Base-by-base conservation (phyloP, 2,329 filamentous ascomycete species). In the Ophiostoma tasmaniense region DNA sequence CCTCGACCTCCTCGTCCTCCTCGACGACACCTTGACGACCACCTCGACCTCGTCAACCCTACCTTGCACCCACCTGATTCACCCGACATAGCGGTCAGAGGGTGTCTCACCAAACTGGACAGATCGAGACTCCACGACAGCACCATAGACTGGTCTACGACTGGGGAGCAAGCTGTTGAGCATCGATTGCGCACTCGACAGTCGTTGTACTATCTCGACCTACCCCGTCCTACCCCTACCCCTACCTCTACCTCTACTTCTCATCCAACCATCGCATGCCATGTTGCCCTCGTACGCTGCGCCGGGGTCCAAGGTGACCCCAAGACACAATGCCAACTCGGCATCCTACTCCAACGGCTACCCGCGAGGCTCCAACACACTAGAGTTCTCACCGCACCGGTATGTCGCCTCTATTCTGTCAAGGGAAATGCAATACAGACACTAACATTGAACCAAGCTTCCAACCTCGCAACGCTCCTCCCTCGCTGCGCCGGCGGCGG, bases 301-400 rank as follows among this genome's bases (percentile, higher is more conserved):
- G 70, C 80, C 81, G 74, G 79, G 80, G 77, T 81, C 80, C 78
- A 88, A 87, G 82, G 90, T 90, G 87, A 93, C 95, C 88, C 91
- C 94, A 78, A 88, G 92, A 82, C 92, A 96, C 84, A 85, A 90
- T 77, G 81, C 82, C 35, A 45, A 66, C 71, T 81, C 82, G 79
- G 82, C 82, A 79, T 89, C 89, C 78, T 94, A 90, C 80, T 87
- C 89, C 72, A 96, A 95, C 82, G 93, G 92, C 77, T 93, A 93
- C 78, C 90, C 90, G 72, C 85, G 89, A 73, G 86, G 85, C 71
- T 68, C 72, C 22, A 89, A 89, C 76, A 91, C 90, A 64, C 94
- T 96, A 77, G 92, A 92, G 73, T 93, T 96, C 76, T 92, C 91
- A 74, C 91, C 92, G 74, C 92, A 97, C 79, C 91, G 92, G 90